A percentile compares a stretch with the other conserved stretches of the same genome.
Conservation (phyloP, 768 basidiomycete genomes). For the Lactarius evosmus region DNA sequence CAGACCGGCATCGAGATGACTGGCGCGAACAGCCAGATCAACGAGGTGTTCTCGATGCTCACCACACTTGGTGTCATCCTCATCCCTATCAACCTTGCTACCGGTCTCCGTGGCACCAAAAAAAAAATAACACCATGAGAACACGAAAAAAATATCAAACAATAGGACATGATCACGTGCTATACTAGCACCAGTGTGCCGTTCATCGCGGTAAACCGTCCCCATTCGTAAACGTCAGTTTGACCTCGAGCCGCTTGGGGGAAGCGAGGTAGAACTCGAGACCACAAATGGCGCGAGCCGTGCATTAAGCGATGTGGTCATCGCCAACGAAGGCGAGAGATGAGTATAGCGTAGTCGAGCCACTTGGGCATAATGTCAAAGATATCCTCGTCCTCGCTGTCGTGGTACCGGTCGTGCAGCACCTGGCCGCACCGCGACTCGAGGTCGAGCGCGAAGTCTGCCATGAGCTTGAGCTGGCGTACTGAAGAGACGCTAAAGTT, state of each 20-base stretch:
- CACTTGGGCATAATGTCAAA: constrained; percentile 73
- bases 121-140: neutral
- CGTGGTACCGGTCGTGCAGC: constrained; percentile 58
- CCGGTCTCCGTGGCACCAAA: constrained; percentile 81
- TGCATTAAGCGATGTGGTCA: constrained; percentile 52
- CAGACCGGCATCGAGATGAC: constrained; percentile 99
- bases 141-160: neutral
- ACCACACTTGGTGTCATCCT: constrained; percentile 97
- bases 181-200: neutral
- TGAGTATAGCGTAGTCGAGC: constrained; percentile 55
- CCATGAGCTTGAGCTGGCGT: constrained; percentile 60
- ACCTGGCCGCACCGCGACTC: constrained; percentile 75
- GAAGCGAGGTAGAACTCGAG: constrained; percentile 13
- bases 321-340: constrained; percentile 59
- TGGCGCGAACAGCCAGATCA: constrained; percentile 99
- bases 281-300: constrained; percentile 30
- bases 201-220: constrained; percentile 17
- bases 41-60: constrained; percentile 95
- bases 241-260: constrained; percentile 27
- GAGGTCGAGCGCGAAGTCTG: constrained; percentile 74
- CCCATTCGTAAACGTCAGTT: constrained; percentile 23
- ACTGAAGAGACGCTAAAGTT: constrained; percentile 71
- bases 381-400: constrained; percentile 55
- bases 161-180: neutral
- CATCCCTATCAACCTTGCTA: constrained; percentile 95